Evolutionary conservation across 2,329 filamentous ascomycete species (phyloP).

Genomic region (Penicillium sp.): DNA sequence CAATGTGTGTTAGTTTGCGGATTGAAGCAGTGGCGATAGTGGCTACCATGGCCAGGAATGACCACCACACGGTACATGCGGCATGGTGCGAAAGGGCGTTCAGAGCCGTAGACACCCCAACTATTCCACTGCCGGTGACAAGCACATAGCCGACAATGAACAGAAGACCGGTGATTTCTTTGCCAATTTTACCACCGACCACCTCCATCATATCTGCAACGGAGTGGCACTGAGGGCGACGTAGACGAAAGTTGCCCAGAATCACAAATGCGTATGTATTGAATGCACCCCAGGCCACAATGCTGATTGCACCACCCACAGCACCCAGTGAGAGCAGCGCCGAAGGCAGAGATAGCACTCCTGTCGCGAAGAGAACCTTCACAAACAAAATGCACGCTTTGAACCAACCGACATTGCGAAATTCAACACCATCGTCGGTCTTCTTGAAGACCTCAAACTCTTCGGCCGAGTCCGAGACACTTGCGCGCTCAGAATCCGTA

Average conservation of each 20-base stretch:
- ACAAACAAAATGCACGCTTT: conserved; percentile 54
- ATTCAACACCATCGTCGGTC: conserved; percentile 49
- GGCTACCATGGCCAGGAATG: conserved; percentile 55
- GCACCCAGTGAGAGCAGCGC: conserved; percentile 53
- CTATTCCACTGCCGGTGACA: conserved; percentile 59
- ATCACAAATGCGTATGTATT: conserved; percentile 54
- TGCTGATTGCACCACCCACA: conserved; percentile 50
- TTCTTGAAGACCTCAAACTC: conserved; percentile 52
- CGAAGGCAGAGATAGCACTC: conserved; percentile 52
- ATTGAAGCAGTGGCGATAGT: conserved; percentile 44
- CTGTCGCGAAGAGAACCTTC: conserved; percentile 54
- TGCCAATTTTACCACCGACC: conserved; percentile 55
- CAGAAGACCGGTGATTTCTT: conserved; percentile 57
- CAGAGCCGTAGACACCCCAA: conserved; percentile 61
- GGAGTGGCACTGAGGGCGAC: conserved; percentile 54
- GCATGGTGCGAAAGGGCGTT: conserved; percentile 63
- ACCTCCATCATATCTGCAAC: conserved; percentile 62
- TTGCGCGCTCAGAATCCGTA: background rate
- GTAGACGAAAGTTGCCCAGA: conserved; percentile 54
- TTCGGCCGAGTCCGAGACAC: conserved; percentile 4
- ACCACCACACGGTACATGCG: conserved; percentile 62
- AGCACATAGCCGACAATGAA: conserved; percentile 63
- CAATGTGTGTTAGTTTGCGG: conserved; percentile 62
- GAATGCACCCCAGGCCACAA: conserved; percentile 51
- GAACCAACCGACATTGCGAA: conserved; percentile 55